Percentiles rank a stretch among this genome's conserved stretches.
phyloP scores from a whole-genome alignment of 192 early-diverging fungal genomes.

The Funneliformis geosporum region DNA sequence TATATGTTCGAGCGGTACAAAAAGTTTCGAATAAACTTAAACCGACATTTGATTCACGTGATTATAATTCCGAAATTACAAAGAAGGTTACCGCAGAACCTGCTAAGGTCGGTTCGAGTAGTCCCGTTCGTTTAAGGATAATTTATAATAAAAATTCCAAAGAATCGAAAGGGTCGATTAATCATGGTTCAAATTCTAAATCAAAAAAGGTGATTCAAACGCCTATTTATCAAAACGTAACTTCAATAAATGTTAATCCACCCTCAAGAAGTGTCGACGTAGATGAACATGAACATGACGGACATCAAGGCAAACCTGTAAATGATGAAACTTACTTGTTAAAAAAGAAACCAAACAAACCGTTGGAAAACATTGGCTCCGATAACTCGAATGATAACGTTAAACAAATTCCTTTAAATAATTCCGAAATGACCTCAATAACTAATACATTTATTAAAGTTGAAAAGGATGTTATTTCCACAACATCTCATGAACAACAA shows the following conservation, averaged over 20 bases:
- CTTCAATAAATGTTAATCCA: neutral
- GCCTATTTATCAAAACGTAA: neutral
- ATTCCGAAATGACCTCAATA: neutral
- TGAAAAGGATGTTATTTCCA: neutral
- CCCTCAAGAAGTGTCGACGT: neutral
- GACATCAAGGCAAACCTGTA: neutral
- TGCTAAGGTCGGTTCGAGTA: neutral
- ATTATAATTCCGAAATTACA: neutral
- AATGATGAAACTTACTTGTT: neutral
- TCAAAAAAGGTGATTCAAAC: neutral
- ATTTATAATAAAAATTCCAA: slow-evolving; percentile 9
- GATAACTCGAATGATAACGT: neutral
- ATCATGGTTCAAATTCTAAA: neutral
- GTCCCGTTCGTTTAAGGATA: neutral
- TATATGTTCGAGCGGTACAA: neutral
- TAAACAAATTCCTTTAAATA: neutral
- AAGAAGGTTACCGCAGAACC: neutral
- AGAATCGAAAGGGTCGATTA: neutral
- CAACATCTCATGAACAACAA: neutral
- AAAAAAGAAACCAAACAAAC: neutral
- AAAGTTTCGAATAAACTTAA: slow-evolving; percentile 11
- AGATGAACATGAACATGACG: neutral
- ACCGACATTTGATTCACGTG: neutral
- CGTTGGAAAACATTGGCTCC: neutral
- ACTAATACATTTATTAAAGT: neutral